Evolutionary conservation across 192 early-diverging fungal genomes (phyloP).

Genomic region (Podila horticola): DNA sequence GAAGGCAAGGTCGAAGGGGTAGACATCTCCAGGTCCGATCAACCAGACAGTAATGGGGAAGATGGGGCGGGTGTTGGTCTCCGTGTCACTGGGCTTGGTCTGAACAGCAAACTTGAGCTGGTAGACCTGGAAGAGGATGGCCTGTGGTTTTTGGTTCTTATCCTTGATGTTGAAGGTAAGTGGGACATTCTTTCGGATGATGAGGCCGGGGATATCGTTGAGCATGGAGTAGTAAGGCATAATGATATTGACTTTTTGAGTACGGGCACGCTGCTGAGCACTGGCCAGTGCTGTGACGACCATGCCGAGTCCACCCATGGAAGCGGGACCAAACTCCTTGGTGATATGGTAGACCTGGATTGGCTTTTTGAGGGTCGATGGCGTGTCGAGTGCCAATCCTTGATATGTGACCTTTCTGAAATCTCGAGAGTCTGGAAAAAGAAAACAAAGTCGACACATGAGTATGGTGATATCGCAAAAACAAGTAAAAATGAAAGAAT

Average conservation of each 20-base stretch:
- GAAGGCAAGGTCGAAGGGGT: slow-evolving; percentile 60
- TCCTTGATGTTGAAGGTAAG: slow-evolving; percentile 53
- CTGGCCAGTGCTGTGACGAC: slow-evolving; percentile 59
- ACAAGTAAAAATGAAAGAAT: no score
- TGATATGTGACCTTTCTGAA: slow-evolving; percentile 59
- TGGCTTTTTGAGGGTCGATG: slow-evolving; percentile 21
- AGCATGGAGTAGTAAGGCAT: slow-evolving; percentile 64
- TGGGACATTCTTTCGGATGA: slow-evolving; percentile 22
- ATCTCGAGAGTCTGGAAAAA: slow-evolving; percentile 50
- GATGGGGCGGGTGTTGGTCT: slow-evolving; percentile 16
- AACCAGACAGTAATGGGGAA: slow-evolving; percentile 54
- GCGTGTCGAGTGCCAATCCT: slow-evolving; percentile 44
- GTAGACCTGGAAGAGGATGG: slow-evolving; percentile 49
- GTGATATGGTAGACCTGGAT: slow-evolving; percentile 65
- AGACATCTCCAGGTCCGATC: slow-evolving; percentile 58
- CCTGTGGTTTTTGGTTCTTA: slow-evolving; percentile 31
- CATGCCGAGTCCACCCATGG: slow-evolving; percentile 66
- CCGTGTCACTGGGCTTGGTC: slow-evolving; percentile 27
- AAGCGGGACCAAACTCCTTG: slow-evolving; percentile 65
- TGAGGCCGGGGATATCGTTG: slow-evolving; percentile 24
- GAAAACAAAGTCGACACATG: no score
- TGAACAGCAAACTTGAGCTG: slow-evolving; percentile 42
- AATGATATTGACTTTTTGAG: slow-evolving; percentile 56
- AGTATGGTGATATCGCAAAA: no score
- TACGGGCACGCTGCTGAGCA: slow-evolving; percentile 53